Evolutionary conservation across 768 basidiomycete genomes (phyloP), one percentile per base, ranked within the genome.

Genomic region (Leucosporidium scottii): DNA sequence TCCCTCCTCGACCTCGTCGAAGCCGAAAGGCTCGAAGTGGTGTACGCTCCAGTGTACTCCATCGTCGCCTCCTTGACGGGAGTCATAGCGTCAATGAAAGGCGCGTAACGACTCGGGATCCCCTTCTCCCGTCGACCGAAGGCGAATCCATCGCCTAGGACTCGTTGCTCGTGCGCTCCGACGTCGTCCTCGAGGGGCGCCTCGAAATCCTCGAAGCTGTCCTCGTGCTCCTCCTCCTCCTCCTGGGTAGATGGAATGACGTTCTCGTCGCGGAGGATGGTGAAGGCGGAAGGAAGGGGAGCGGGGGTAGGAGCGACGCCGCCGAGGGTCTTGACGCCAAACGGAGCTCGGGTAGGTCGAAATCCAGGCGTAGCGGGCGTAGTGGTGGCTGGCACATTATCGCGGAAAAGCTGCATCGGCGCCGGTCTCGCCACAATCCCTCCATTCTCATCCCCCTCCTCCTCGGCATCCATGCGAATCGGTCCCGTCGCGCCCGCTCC

Each of bases 21-120:
- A n/a, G 64, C 47, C 20, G 59, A 48, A 9, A 71, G 61, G 7
- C 10, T 27, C 27, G 44, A 53, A 1, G 34, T 58, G 31, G 62
- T 51, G 44, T 47, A 59, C 57, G 59, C 59, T 62, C 49, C 44
- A 7, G 88, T 84, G 76, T 82, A 93, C 78, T 98, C 96, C 74
- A 85, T 84, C 15, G 96, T 98, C 51, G 93, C 83, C 78, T 99
- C 96, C 18, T 91, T 91, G 78, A 98, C 97, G 4, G 96, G 94
- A 13, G 94, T 98, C 92, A 99, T 93, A 64, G 93, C 87, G 75
- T 89, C 86, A 79, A 97, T 89, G 66, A 84, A 66, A 25, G 65
- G 64, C 10, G 74, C 69, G 62, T 70, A 76, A 0, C 73, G 68
- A 44, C 50, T 69, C 28, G 62, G 62, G 12, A 66, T 48, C 0